Percentiles rank a stretch among this genome's conserved stretches.
These are phyloP conservation scores for Phlebiopsis gigantea DNA, from an alignment of 768 basidiomycete genomes.

Conservation along the genomic window DNA sequence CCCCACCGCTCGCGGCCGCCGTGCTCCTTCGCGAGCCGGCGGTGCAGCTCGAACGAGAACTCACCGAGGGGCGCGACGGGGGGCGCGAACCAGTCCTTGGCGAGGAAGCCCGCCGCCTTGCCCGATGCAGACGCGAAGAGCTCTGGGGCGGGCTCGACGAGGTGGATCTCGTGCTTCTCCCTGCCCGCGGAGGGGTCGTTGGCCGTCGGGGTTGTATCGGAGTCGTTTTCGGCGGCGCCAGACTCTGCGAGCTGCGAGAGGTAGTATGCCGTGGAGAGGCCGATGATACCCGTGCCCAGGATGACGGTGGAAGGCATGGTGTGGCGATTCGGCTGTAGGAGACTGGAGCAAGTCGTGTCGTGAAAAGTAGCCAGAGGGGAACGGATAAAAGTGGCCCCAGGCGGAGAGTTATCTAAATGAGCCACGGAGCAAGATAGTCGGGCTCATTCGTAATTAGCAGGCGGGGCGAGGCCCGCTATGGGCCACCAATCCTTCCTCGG, in stretches of 20 bases:
- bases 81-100: conserved; percentile 35
- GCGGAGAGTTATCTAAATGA: background rate
- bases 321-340: background rate
- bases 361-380: background rate
- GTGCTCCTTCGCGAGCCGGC: conserved; percentile 31
- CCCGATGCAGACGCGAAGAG: conserved; percentile 34
- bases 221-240: conserved; percentile 4
- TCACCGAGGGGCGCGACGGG: conserved; percentile 27
- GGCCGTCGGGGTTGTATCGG: conserved; percentile 4
- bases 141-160: conserved; percentile 34
- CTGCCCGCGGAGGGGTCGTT: background rate
- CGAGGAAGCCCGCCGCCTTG: conserved; percentile 36
- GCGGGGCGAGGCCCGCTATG: background rate
- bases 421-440: background rate
- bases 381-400: background rate
- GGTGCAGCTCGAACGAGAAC: conserved; percentile 35
- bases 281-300: conserved; percentile 44
- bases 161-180: conserved; percentile 28
- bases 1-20: conserved; percentile 35
- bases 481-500: no score
- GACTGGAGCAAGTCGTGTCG: background rate
- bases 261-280: conserved; percentile 40
- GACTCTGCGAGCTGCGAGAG: conserved; percentile 23
- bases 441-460: background rate
- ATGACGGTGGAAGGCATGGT: conserved; percentile 33